Conservation (phyloP, 1,284 basidiomycete species). For the Irpex sp. region DNA sequence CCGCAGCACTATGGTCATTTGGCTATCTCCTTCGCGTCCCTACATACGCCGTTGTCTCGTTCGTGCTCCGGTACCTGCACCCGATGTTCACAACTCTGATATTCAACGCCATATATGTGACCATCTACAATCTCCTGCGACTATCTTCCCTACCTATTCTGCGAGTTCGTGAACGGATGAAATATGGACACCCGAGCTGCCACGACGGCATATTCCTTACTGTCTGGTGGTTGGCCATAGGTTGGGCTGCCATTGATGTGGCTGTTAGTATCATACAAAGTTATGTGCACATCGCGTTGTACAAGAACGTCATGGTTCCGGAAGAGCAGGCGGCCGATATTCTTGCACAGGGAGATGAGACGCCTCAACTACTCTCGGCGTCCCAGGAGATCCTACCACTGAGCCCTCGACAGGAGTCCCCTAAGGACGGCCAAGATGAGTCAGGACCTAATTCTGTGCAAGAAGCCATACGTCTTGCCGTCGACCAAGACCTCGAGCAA, state of each 20-base stretch:
- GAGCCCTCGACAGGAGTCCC: constrained; percentile 17
- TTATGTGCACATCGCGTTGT: constrained; percentile 58
- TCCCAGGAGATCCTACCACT: constrained; percentile 20
- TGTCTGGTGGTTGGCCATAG: constrained; percentile 71
- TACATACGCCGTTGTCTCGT: constrained; percentile 32
- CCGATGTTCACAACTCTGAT: constrained; percentile 37
- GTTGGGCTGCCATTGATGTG: constrained; percentile 64
- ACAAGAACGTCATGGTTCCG: constrained; percentile 58
- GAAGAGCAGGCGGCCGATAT: constrained; percentile 31
- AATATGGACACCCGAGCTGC: constrained; percentile 41
- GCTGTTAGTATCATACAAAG: constrained; percentile 59
- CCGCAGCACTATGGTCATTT: constrained; percentile 55
- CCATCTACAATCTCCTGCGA: constrained; percentile 47
- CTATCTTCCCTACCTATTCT: constrained; percentile 50
- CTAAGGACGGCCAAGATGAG: background rate
- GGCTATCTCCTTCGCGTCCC: constrained; percentile 51
- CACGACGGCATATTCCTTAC: constrained; percentile 53
- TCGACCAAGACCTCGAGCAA: constrained; percentile 60
- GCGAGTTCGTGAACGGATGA: constrained; percentile 41
- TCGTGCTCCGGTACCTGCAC: constrained; percentile 19
- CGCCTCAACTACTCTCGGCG: constrained; percentile 13
- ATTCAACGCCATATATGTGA: constrained; percentile 43
- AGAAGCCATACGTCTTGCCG: constrained; percentile 29
- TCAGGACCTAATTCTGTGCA: constrained; percentile 14
- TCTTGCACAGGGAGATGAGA: constrained; percentile 21